These are phyloP conservation scores for Inga laurina DNA, from an alignment of 306 rosid species.

Conservation along the genomic window DNA sequence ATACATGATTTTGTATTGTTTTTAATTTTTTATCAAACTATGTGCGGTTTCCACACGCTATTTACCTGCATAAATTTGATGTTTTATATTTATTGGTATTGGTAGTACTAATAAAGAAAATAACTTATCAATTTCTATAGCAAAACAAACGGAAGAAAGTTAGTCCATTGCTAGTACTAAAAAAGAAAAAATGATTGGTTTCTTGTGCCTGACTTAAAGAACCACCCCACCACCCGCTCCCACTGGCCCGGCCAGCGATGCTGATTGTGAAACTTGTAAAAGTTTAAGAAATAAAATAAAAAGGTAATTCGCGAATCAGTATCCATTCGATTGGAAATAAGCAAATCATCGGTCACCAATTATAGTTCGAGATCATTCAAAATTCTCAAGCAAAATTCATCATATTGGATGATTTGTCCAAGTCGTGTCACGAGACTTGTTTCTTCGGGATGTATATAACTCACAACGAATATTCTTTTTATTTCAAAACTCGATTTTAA, in stretches of 20 bases:
- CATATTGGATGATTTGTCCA: neutral
- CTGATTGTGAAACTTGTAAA: neutral
- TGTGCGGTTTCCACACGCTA: neutral
- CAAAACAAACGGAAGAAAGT: neutral
- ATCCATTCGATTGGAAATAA: neutral
- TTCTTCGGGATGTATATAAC: neutral
- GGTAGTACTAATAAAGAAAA: neutral
- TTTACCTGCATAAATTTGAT: neutral
- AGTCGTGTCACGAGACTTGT: neutral
- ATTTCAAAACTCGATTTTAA: neutral
- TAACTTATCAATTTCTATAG: neutral
- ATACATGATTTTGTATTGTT: neutral
- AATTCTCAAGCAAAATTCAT: neutral
- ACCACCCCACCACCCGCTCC: neutral
- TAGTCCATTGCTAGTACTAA: neutral
- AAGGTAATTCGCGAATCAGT: neutral
- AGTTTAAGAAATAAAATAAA: neutral
- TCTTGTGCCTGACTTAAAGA: neutral
- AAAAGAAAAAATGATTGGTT: neutral
- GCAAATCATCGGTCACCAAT: neutral
- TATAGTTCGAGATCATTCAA: neutral
- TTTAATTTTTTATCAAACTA: neutral
- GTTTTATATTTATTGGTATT: neutral
- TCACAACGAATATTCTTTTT: neutral
- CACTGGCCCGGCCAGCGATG: neutral